A percentile compares a stretch with the other conserved stretches of the same genome.
phyloP scores from a whole-genome alignment of 129 eudicot species.

The carrot (Daucus carota) region DNA sequence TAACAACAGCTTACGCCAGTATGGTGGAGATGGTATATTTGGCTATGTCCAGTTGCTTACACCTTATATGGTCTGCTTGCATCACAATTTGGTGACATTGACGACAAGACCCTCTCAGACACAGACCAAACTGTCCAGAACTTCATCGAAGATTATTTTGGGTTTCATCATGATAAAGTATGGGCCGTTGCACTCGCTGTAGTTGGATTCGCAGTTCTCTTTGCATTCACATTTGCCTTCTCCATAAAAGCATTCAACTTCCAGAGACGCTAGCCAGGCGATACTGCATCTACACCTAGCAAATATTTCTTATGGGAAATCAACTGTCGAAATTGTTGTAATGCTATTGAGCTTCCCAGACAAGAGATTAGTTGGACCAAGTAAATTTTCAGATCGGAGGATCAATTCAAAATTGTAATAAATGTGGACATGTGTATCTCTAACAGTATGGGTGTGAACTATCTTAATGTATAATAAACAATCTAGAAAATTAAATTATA shows the following conservation, averaged over 20 bases:
- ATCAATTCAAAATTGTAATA: no score
- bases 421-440: no score
- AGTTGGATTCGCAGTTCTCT: not conserved
- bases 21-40: conserved; percentile 16
- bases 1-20: not conserved
- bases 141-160: not conserved
- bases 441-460: no score
- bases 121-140: not conserved
- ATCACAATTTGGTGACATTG: conserved; percentile 1
- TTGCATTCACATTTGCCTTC: not conserved
- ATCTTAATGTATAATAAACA: no score
- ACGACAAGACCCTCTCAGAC: not conserved
- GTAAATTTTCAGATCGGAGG: no score
- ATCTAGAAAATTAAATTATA: no score
- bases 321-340: no score
- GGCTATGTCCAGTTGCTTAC: conserved; percentile 13
- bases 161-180: not conserved
- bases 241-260: conserved; percentile 4
- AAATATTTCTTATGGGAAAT: no score
- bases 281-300: no score
- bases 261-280: conserved; percentile 12
- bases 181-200: not conserved
- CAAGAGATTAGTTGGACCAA: no score
- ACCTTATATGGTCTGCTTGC: conserved; percentile 12
- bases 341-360: no score